Conservation (phyloP, 225 moss, liverwort and hornwort species). For the Lunularia cruciata region DNA sequence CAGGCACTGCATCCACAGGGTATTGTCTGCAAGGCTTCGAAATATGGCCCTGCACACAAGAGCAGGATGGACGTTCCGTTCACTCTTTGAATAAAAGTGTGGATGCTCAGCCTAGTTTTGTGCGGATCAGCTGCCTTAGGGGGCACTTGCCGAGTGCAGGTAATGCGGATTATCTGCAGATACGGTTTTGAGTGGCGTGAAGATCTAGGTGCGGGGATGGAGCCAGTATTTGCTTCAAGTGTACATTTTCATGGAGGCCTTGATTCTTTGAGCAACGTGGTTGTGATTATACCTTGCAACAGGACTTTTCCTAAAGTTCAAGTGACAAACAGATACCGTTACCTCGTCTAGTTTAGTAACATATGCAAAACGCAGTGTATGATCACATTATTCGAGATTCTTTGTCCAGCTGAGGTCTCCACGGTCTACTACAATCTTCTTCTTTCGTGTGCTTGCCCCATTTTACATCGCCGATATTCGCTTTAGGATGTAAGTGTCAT, state of each 20-base stretch:
- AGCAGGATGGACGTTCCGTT: conserved; percentile 12
- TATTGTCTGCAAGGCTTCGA: conserved; percentile 6
- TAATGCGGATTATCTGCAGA: conserved; percentile 30
- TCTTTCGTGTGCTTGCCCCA: too few relatives aligned
- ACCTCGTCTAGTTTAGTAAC: conserved; percentile 6
- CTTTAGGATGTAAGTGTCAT: too few relatives aligned
- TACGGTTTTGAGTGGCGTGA: conserved; percentile 25
- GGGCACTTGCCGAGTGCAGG: conserved; percentile 20
- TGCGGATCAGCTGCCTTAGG: conserved; percentile 16
- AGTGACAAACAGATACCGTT: background rate
- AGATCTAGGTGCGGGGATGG: conserved; percentile 1
- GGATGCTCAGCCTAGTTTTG: conserved; percentile 24
- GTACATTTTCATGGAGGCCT: conserved; percentile 14
- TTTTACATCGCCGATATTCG: too few relatives aligned
- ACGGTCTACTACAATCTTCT: too few relatives aligned
- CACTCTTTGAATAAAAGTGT: conserved; percentile 19
- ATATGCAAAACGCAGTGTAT: conserved; percentile 10
- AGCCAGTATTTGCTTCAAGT: conserved; percentile 12
- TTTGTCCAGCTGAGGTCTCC: background rate
- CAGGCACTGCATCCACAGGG: conserved; percentile 16
- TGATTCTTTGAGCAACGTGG: conserved; percentile 17
- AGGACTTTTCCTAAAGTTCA: conserved; percentile 7
- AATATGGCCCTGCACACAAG: conserved; percentile 5
- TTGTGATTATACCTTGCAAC: conserved; percentile 9
- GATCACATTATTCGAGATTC: conserved; percentile 9